Conservation (phyloP, 2,329 filamentous ascomycete species). For the Blastomyces percursus region DNA sequence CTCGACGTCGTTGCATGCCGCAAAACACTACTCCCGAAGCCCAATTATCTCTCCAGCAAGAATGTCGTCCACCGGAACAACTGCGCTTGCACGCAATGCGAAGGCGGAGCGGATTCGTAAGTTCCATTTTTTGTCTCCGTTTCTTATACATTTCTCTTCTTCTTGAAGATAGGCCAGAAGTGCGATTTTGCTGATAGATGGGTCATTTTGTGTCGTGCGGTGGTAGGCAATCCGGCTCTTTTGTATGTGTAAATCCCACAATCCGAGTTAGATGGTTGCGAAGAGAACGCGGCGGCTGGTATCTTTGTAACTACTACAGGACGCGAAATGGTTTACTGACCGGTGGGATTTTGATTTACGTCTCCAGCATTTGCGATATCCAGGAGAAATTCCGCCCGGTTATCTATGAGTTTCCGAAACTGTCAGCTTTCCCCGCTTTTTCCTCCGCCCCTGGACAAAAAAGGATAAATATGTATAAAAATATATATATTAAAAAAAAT, state of each 20-base stretch:
- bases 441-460: background rate
- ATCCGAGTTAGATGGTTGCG: too few relatives aligned
- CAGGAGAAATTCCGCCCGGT: slow-evolving; percentile 83
- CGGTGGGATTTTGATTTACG: background rate
- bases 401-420: slow-evolving; percentile 74
- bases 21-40: background rate
- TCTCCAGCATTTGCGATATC: slow-evolving; percentile 71
- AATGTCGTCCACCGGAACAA: background rate
- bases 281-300: background rate
- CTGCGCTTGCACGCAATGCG: background rate
- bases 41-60: background rate
- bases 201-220: background rate
- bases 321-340: background rate
- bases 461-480: background rate
- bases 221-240: slow-evolving; percentile 35
- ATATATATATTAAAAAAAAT: background rate
- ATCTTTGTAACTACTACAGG: background rate
- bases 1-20: background rate
- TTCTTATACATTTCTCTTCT: too few relatives aligned
- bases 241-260: slow-evolving; percentile 29
- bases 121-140: too few relatives aligned
- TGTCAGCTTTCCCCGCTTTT: slow-evolving; percentile 41
- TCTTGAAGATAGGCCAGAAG: background rate
- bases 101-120: slow-evolving; percentile 22
- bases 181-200: slow-evolving; percentile 9